These are phyloP conservation scores for Lanmaoa rubissima DNA, from an alignment of 768 basidiomycete genomes.

Conservation along the genomic window DNA sequence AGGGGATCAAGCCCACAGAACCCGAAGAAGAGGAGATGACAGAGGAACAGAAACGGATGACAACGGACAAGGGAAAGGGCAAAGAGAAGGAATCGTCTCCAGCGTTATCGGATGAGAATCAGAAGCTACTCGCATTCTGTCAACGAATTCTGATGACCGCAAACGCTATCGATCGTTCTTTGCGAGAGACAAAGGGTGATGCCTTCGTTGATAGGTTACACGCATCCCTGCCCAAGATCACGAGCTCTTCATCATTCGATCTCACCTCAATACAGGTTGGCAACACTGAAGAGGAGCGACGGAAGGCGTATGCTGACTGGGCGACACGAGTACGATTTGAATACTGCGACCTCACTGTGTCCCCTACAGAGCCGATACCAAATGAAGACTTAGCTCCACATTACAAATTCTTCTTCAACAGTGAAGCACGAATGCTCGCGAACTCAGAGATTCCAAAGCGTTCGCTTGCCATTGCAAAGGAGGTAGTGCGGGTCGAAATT, in stretches of 20 bases:
- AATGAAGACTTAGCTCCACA: constrained; percentile 58
- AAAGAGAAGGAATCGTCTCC: constrained; percentile 48
- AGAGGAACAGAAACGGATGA: constrained; percentile 89
- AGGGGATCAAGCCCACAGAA: constrained; percentile 55
- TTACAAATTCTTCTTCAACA: constrained; percentile 81
- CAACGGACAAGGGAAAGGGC: constrained; percentile 60
- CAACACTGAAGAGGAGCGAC: constrained; percentile 62
- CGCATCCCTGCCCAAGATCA: constrained; percentile 71
- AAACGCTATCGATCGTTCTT: constrained; percentile 80
- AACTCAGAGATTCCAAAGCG: constrained; percentile 87
- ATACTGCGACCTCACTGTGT: constrained; percentile 81
- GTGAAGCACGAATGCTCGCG: constrained; percentile 80
- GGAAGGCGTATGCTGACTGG: constrained; percentile 80
- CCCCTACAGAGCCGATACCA: constrained; percentile 29
- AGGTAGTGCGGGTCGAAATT: constrained; percentile 45
- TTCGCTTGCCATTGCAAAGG: constrained; percentile 92
- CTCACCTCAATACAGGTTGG: constrained; percentile 37
- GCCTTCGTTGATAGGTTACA: constrained; percentile 80
- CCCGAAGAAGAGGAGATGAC: constrained; percentile 64
- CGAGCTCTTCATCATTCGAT: constrained; percentile 50
- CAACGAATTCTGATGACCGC: constrained; percentile 81
- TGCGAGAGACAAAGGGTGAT: constrained; percentile 87
- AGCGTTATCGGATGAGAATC: constrained; percentile 66
- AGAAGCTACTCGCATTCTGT: constrained; percentile 78
- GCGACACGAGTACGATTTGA: constrained; percentile 80